Base-by-base conservation (phyloP, 23 red algal genomes). In the Agarophyton chilense region DNA sequence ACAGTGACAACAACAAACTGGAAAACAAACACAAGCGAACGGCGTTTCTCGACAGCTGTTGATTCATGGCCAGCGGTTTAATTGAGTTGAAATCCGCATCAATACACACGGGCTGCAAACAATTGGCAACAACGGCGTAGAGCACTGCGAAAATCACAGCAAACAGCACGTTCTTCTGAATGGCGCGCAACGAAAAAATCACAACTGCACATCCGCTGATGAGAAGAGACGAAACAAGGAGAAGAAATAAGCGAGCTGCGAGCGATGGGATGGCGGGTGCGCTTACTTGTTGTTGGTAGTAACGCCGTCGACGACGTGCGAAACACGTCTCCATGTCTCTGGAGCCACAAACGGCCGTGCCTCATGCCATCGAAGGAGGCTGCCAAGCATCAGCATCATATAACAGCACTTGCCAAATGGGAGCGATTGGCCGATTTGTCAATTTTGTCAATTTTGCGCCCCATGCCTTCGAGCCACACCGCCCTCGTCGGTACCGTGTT, bases 1-100 rank as follows among this genome's bases (percentile, higher is more conserved):
- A 24, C 35, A 89, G 11, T n/a, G 67, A 77, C 25, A 89, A 16
- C 71, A 89, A 24, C 33, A 77, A 19, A 42, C 85, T 89, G n/a
- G 34, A 14, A 3, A 43, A 11, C 51, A 89, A n/a, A 16, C 67
- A 89, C 3, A 67, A 1, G 8, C 85, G 44, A 16, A 89, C 73
- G 21, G 53, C 56, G 5, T 2, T 12, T 7, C 53, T 24, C 21
- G 52, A 32, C 17, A 89, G 21, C 38, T 65, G 54, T 18, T 71
- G 71, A 32, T 38, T 53, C 24, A 46, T 5, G 18, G 72, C 85
- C 21, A 78, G 71, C 38, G 85, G 85, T 36, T 53, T 21, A 12
- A 89, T 60, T 10, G 29, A 8, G 39, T 78, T 55, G 19, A 0
- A 2, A 0, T 18, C 46, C n/a, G 18, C 9, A 0, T 31, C 32